Evolutionary conservation across 441 rosid genomes (phyloP).

Genomic region (Croton laevigatus): DNA sequence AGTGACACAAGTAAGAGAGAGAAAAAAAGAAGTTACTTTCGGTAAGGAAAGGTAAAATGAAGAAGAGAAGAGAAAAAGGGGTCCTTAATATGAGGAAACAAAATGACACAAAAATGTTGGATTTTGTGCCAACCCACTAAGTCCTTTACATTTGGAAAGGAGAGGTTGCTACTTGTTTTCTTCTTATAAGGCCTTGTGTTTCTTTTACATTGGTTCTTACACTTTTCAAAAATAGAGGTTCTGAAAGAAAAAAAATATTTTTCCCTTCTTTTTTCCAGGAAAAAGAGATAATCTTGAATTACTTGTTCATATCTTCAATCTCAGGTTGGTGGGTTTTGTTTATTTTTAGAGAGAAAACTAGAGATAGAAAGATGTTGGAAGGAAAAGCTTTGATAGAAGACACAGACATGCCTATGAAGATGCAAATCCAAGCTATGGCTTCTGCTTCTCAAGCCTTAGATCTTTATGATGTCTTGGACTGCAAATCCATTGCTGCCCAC

Average conservation of each 20-base stretch:
- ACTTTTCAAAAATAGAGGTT: background rate
- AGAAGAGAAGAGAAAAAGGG: background rate
- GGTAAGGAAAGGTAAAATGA: background rate
- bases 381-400: conserved; percentile 83
- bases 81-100: conserved; percentile 13
- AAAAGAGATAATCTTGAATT: background rate
- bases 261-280: background rate
- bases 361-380: conserved; percentile 58
- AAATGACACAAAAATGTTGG: conserved; percentile 19
- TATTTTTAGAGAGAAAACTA: background rate
- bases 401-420: conserved; percentile 84
- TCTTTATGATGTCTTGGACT: conserved; percentile 70
- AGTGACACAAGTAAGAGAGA: conserved; percentile 20
- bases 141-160: conserved; percentile 4
- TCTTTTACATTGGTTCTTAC: conserved; percentile 12
- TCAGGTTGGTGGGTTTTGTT: background rate
- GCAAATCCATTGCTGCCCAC: conserved; percentile 64
- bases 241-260: background rate
- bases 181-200: conserved; percentile 16
- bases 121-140: conserved; percentile 19
- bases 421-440: conserved; percentile 84
- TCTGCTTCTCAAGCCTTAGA: conserved; percentile 81
- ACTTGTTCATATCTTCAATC: background rate
- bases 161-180: background rate
- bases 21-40: too few species aligned